Percentiles rank a stretch among this genome's conserved stretches.
Evolutionary conservation across 164 flowering plant species (phyloP).

Genomic region (Chimonanthus praecox): DNA sequence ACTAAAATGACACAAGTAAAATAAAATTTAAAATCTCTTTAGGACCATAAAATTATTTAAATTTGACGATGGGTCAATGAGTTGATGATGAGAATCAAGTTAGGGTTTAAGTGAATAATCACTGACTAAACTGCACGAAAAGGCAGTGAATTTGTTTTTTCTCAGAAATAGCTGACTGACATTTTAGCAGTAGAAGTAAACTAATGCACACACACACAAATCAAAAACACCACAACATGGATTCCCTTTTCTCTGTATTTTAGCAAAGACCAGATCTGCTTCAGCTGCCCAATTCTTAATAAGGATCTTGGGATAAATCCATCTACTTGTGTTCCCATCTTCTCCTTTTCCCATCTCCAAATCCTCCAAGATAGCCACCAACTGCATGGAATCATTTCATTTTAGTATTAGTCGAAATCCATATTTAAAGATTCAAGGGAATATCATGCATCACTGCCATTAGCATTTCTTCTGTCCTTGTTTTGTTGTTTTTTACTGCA

Average conservation of each 20-base stretch:
- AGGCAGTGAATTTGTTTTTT: conserved; percentile 24
- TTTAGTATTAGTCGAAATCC: conserved; percentile 31
- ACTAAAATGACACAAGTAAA: too few relatives aligned
- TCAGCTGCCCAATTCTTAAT: conserved; percentile 7
- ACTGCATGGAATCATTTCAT: conserved; percentile 43
- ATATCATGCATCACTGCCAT: conserved; percentile 40
- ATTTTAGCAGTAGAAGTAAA: conserved; percentile 32
- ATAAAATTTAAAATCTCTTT: too few relatives aligned
- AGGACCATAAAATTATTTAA: too few relatives aligned
- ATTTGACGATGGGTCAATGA: too few relatives aligned
- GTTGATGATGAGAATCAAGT: too few relatives aligned
- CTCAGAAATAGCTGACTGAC: conserved; percentile 43
- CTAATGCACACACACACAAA: conserved; percentile 18
- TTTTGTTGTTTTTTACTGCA: conserved; percentile 31
- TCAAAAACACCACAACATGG: conserved; percentile 47
- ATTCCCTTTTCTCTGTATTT: conserved; percentile 47
- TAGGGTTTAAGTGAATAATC: background rate
- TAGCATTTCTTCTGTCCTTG: conserved; percentile 22
- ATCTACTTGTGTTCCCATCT: conserved; percentile 34
- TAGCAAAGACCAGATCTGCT: conserved; percentile 25
- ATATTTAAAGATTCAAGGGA: conserved; percentile 28
- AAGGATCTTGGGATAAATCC: conserved; percentile 26
- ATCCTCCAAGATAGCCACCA: conserved; percentile 54
- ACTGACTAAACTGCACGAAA: conserved; percentile 32
- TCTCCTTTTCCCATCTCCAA: conserved; percentile 22